Base-by-base conservation (phyloP, 2,329 filamentous ascomycete genomes). In the Fonsecaea nubica region DNA sequence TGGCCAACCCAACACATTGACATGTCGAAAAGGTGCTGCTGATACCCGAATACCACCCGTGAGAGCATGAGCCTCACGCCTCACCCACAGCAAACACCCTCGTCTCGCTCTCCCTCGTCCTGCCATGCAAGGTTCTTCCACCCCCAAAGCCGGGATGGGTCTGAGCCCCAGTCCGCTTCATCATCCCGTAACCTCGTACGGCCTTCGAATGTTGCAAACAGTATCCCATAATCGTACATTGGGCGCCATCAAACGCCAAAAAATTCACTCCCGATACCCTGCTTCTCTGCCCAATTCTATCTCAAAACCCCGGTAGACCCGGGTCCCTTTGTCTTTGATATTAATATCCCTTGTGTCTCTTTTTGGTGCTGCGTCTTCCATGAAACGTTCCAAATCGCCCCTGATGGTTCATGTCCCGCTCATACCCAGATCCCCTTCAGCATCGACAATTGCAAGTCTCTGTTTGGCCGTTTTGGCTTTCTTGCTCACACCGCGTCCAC, bases 381-480 rank as follows among this genome's bases (percentile, higher is more conserved):
- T 55, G 33, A 58, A 58, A 42, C n/a, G 25, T 60, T 38, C 40
- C n/a, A 52, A 50, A 35, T 36, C 35, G 40, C 6, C 6, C 18
- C 36, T 40, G 12, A 38, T 12, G 4, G 36, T 35, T 60, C 56
- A 70, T 62, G 58, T 62, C 13, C 72, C 72, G 57, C 73, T 69
- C 72, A 71, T 74, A 50, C 72, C 73, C 45, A 80, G 73, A 57
- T 80, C 79, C 42, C 79, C 78, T 58, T 81, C 79, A 1, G 79
- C 80, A 71, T 81, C 80, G 50, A 81, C 78, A 57, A 82, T 74
- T 36, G 78, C 76, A 60, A 82, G 75, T 64, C 81, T 76, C 70
- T 83, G 80, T 74, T 86, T 88, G 4, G 84, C 82, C 40, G 86
- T 84, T 75, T 86, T 90, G 0, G 85, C 81, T 74, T 87, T 89